Conservation (phyloP, 73 alveolate species). For the Paramecium sexaurelia region DNA sequence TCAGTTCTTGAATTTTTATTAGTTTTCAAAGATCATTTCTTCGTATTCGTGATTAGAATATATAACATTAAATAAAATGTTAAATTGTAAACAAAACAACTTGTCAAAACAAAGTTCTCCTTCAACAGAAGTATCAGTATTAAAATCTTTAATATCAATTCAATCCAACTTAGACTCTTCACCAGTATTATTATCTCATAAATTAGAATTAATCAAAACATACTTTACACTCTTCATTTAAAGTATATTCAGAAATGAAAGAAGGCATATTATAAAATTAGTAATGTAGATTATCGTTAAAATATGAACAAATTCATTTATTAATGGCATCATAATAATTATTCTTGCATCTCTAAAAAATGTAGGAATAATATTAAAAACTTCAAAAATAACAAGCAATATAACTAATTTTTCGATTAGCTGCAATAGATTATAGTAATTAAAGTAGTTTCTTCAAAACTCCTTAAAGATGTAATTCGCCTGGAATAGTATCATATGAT, state of each 20-base stretch:
- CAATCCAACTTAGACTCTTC: background rate
- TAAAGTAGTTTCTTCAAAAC: background rate
- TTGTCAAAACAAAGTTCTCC: background rate
- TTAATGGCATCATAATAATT: background rate
- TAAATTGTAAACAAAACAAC: background rate
- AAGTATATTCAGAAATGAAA: constrained; percentile 19
- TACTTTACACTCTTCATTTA: background rate
- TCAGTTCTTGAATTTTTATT: background rate
- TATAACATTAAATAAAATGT: constrained; percentile 10
- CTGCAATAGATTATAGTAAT: background rate
- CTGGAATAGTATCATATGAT: constrained; percentile 6
- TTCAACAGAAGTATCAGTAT: background rate
- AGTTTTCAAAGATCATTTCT: background rate
- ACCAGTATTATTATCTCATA: background rate
- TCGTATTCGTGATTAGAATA: background rate
- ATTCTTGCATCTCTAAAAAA: background rate
- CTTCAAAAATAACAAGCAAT: background rate
- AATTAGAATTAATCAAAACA: background rate
- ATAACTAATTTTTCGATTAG: background rate
- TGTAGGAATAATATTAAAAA: background rate
- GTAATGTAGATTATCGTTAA: background rate
- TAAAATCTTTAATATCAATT: background rate
- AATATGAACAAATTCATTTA: background rate
- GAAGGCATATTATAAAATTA: background rate
- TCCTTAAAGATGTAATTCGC: background rate